phyloP scores from a whole-genome alignment of 164 flowering plant genomes.

The Tetracentron sinense region DNA sequence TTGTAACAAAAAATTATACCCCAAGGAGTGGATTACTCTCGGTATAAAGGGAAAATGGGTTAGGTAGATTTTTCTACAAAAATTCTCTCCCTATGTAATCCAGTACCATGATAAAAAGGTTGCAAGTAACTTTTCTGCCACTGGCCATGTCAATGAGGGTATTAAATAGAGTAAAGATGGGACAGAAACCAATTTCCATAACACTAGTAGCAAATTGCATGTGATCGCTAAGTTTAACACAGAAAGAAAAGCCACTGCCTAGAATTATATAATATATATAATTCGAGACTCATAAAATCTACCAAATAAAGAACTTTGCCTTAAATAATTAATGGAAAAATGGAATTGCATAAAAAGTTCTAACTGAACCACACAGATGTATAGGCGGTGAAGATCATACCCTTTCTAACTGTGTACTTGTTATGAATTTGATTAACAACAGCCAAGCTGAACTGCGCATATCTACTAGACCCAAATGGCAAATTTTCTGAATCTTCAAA shows the following conservation, averaged over 20 bases:
- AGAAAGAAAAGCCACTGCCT: too few species aligned
- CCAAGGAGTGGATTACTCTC: neutral
- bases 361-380: neutral
- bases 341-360: neutral
- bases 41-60: too few species aligned
- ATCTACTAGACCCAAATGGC: conserved; percentile 65
- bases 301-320: neutral
- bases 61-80: too few species aligned
- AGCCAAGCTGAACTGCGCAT: conserved; percentile 55
- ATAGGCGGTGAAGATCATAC: conserved; percentile 18
- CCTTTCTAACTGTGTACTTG: conserved; percentile 48
- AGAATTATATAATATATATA: too few species aligned
- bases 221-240: too few species aligned
- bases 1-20: neutral
- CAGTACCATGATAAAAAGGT: neutral
- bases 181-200: too few species aligned
- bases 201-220: too few species aligned
- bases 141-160: neutral
- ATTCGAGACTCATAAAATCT: too few species aligned
- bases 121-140: neutral
- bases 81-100: too few species aligned
- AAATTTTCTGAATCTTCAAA: conserved; percentile 55
- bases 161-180: too few species aligned
- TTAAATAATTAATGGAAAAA: too few species aligned
- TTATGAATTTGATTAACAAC: conserved; percentile 51